A percentile compares a stretch with the other conserved stretches of the same genome.
Evolutionary conservation across 768 basidiomycete genomes (phyloP).

Genomic region (Panus rudis): DNA sequence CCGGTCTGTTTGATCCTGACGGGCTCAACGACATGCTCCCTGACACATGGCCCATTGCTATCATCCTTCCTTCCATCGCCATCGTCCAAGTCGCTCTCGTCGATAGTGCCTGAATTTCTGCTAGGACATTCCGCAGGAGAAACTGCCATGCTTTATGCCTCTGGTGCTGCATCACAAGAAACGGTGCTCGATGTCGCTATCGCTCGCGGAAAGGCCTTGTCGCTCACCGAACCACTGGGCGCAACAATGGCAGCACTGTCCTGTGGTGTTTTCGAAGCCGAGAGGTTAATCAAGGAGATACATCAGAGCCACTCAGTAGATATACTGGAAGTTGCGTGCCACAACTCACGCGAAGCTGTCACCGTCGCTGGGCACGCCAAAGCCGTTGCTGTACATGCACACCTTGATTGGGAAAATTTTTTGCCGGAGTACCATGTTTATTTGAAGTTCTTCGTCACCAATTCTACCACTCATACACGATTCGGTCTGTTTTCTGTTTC

Average conservation of each 20-base stretch:
- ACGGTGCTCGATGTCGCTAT: constrained; percentile 39
- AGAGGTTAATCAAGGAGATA: constrained; percentile 19
- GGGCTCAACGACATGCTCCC: constrained; percentile 7
- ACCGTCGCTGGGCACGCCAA: constrained; percentile 37
- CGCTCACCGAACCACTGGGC: constrained; percentile 24
- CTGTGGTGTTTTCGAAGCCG: constrained; percentile 25
- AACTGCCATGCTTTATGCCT: constrained; percentile 36
- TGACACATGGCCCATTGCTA: constrained; percentile 26
- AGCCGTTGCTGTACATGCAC: too few relatives aligned
- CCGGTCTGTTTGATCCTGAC: too few relatives aligned
- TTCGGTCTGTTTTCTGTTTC: too few relatives aligned
- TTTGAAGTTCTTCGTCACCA: too few relatives aligned
- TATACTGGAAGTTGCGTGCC: constrained; percentile 34
- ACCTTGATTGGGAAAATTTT: too few relatives aligned
- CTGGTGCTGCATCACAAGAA: constrained; percentile 32
- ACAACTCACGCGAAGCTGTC: constrained; percentile 32
- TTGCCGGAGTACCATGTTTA: too few relatives aligned
- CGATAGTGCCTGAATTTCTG: constrained; percentile 34
- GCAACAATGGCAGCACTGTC: constrained; percentile 40
- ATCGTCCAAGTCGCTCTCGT: constrained; percentile 41
- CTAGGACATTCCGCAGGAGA: constrained; percentile 46
- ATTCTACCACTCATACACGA: too few relatives aligned
- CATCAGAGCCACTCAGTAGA: constrained; percentile 8
- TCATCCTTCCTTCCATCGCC: constrained; percentile 35
- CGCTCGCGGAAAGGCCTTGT: constrained; percentile 33